Conservation (phyloP, 257 asterid species). For the Nicotiana benthamiana region DNA sequence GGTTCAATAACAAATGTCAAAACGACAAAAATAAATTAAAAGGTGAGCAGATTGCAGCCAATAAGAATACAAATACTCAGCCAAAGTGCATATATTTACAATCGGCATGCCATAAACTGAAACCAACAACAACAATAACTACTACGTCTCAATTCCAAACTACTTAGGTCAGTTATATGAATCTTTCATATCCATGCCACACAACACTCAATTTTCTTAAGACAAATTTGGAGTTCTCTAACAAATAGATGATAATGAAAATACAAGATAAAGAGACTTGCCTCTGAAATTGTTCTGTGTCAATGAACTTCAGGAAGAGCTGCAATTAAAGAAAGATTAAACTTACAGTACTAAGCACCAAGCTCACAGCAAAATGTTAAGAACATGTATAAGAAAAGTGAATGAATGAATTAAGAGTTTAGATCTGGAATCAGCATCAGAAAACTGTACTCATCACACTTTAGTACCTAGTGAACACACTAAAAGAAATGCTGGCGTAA, state of each 20-base stretch:
- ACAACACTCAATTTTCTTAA: neutral
- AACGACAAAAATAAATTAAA: neutral
- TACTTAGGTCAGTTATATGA: neutral
- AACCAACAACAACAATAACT: neutral
- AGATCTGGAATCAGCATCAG: neutral
- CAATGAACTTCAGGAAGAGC: constrained; percentile 66
- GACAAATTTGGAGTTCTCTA: neutral
- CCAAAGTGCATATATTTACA: neutral
- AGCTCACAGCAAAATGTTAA: neutral
- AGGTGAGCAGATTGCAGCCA: neutral
- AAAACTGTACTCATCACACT: neutral
- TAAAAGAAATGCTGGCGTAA: neutral
- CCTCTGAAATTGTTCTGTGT: constrained; percentile 98
- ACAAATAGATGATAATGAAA: neutral
- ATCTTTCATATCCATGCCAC: neutral
- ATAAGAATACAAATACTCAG: neutral
- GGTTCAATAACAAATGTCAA: neutral
- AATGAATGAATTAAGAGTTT: neutral
- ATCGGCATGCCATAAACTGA: neutral
- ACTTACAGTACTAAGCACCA: neutral
- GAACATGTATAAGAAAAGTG: neutral
- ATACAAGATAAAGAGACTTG: constrained; percentile 14
- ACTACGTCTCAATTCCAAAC: neutral
- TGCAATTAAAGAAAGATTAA: constrained; percentile 19
- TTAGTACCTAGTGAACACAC: neutral